Evolutionary conservation across 768 basidiomycete species (phyloP).

Genomic region (Mrakia blollopis): DNA sequence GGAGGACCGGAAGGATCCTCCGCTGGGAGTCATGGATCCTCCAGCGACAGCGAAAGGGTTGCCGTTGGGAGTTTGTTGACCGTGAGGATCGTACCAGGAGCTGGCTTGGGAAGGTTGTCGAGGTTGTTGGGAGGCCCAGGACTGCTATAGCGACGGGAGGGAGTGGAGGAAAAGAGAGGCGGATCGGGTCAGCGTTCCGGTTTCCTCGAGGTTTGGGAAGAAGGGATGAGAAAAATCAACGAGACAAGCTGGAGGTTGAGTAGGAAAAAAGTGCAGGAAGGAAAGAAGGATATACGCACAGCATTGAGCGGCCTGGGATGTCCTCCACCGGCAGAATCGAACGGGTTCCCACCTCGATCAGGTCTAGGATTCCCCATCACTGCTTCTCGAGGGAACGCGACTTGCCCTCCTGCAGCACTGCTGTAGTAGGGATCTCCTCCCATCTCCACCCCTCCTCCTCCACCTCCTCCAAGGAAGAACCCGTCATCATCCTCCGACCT

Average conservation of each 20-base stretch:
- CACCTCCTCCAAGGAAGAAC: constrained; percentile 2
- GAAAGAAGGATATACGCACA: background rate
- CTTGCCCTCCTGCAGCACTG: background rate
- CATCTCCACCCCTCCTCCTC: background rate
- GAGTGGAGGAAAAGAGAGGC: background rate
- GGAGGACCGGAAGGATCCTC: background rate
- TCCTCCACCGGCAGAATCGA: background rate
- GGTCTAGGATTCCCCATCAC: background rate
- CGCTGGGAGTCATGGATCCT: background rate
- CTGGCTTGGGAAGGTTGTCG: background rate
- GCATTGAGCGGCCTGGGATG: background rate
- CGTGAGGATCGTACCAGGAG: background rate
- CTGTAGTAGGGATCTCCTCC: background rate
- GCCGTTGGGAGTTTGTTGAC: background rate
- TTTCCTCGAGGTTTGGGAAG: too few relatives aligned
- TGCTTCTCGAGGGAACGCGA: background rate
- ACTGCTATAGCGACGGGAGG: background rate
- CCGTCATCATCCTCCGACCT: background rate
- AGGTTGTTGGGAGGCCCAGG: background rate
- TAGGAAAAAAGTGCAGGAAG: background rate
- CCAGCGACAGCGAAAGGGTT: background rate
- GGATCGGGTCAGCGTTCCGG: background rate
- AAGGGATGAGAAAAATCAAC: background rate
- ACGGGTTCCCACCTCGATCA: constrained; percentile 1
- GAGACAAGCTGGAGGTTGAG: too few relatives aligned